These are phyloP conservation scores for Pseudopithomyces maydicus DNA, from an alignment of 2,329 filamentous ascomycete genomes.

Conservation along the genomic window DNA sequence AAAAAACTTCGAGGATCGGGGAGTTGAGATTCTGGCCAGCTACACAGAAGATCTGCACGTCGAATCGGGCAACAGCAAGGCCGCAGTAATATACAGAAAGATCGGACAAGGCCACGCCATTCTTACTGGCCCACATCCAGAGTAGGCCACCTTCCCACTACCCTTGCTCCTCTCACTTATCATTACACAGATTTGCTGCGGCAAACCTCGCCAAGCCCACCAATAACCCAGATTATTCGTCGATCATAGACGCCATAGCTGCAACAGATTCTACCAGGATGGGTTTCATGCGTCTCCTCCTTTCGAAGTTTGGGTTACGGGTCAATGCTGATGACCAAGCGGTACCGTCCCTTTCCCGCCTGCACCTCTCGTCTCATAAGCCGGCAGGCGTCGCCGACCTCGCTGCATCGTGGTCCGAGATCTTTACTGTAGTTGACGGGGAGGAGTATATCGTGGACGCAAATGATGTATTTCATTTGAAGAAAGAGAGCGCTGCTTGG, in stretches of 20 bases:
- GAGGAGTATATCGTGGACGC: slow-evolving; percentile 78
- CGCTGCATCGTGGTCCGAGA: slow-evolving; percentile 68
- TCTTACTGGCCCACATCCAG: slow-evolving; percentile 88
- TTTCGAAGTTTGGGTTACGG: slow-evolving; percentile 80
- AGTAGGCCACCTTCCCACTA: slow-evolving; percentile 61
- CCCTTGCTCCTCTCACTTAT: slow-evolving; percentile 11
- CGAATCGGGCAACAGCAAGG: slow-evolving; percentile 72
- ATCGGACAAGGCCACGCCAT: slow-evolving; percentile 80
- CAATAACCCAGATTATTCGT: slow-evolving; percentile 69
- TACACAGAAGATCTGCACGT: slow-evolving; percentile 78
- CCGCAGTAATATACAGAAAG: slow-evolving; percentile 82
- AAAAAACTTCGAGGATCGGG: slow-evolving; percentile 62
- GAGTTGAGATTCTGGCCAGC: slow-evolving; percentile 80
- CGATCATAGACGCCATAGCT: slow-evolving; percentile 70
- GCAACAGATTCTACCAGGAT: slow-evolving; percentile 72
- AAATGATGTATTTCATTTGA: slow-evolving; percentile 80
- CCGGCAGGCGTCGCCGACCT: slow-evolving; percentile 70
- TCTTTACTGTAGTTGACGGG: slow-evolving; percentile 67
- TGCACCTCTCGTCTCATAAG: slow-evolving; percentile 78
- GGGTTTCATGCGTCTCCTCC: slow-evolving; percentile 77
- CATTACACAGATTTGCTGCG: slow-evolving; percentile 72
- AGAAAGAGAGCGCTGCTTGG: slow-evolving; percentile 63
- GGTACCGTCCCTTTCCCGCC: slow-evolving; percentile 77
- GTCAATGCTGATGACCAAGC: slow-evolving; percentile 71
- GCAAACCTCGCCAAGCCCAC: slow-evolving; percentile 74